Conservation (phyloP, 495 filamentous ascomycete species). For the Xylaria bambusicola region DNA sequence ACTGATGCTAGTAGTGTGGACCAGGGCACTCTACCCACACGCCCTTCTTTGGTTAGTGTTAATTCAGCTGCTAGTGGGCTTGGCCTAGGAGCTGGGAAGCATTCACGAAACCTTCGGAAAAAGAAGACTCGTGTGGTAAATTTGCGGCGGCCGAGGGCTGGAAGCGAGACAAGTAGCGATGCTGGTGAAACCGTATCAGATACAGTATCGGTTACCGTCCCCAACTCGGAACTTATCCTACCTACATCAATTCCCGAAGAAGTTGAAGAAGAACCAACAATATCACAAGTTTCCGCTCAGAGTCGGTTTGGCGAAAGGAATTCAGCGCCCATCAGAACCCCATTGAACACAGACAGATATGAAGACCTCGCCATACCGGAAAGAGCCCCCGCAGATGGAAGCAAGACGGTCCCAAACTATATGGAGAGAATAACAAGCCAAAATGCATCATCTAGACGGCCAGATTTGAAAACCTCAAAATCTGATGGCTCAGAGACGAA, state of each 20-base stretch:
- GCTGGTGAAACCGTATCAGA: constrained; percentile 42
- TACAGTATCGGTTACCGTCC: constrained; percentile 35
- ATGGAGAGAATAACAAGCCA: constrained; percentile 39
- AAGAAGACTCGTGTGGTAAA: constrained; percentile 96
- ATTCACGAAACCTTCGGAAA: constrained; percentile 68
- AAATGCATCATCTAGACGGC: constrained; percentile 33
- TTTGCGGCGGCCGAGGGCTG: constrained; percentile 66
- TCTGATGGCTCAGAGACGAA: constrained; percentile 40
- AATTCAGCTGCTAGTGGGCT: constrained; percentile 61
- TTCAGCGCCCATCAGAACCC: constrained; percentile 27
- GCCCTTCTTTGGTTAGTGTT: constrained; percentile 49
- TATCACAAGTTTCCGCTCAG: constrained; percentile 45
- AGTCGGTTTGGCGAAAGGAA: constrained; percentile 42
- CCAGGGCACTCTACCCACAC: constrained; percentile 47
- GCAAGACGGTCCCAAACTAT: constrained; percentile 21
- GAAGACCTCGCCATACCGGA: constrained; percentile 22
- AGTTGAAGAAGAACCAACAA: constrained; percentile 56
- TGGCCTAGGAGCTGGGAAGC: constrained; percentile 62
- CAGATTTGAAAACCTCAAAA: constrained; percentile 34
- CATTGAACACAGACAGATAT: constrained; percentile 32
- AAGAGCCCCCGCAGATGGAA: constrained; percentile 19
- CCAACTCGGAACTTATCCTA: constrained; percentile 53
- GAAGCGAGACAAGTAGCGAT: constrained; percentile 56
- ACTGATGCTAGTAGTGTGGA: constrained; percentile 55
- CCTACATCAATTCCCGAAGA: constrained; percentile 51